Conservation (phyloP, 108 stramenopile genomes). For the Fragilaria radians region DNA sequence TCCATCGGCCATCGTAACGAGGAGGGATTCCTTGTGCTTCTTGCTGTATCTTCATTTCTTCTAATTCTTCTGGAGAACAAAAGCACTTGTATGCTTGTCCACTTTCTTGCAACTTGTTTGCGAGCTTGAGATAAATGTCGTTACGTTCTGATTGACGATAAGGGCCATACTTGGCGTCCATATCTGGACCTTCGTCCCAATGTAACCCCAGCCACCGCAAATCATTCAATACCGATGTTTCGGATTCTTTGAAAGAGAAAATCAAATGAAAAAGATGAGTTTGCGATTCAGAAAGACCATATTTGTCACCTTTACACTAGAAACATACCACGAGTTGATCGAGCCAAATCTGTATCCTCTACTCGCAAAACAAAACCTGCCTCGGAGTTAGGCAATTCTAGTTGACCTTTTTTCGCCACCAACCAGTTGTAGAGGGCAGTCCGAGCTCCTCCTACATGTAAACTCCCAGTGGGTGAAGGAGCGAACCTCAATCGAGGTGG, state of each 20-base stretch:
- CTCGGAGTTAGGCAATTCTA: constrained; percentile 42
- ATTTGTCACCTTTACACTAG: neutral
- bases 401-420: constrained; percentile 81
- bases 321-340: constrained; percentile 75
- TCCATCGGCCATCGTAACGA: constrained; percentile 95
- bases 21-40: constrained; percentile 72
- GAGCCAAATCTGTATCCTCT: constrained; percentile 88
- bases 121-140: constrained; percentile 62
- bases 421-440: constrained; percentile 97
- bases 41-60: constrained; percentile 80
- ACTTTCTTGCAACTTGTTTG: constrained; percentile 49
- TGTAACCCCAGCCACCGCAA: constrained; percentile 83
- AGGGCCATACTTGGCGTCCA: constrained; percentile 53
- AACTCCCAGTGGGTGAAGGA: constrained; percentile 89
- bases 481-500: constrained; percentile 92
- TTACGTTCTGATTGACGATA: constrained; percentile 83
- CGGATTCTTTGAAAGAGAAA: no score
- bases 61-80: constrained; percentile 91
- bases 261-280: constrained; percentile 5
- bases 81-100: constrained; percentile 95
- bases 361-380: constrained; percentile 84
- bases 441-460: constrained; percentile 95
- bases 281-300: neutral
- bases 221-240: constrained; percentile 89
- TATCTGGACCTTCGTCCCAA: constrained; percentile 95